Base-by-base conservation (phyloP, 257 asterid species). In the Dorcoceras hygrometricum region DNA sequence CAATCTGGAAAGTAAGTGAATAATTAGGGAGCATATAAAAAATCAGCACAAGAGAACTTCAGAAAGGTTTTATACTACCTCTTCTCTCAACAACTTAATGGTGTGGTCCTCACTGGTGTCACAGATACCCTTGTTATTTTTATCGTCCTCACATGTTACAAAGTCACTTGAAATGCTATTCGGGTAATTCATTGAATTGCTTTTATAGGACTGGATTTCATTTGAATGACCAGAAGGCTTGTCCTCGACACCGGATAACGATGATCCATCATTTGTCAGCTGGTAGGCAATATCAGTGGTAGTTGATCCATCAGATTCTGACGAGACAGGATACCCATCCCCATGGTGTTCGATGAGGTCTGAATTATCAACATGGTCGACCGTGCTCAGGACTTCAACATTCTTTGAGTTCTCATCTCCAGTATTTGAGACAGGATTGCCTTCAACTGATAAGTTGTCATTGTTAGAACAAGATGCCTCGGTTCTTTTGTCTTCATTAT, bases 301-400 rank as follows among this genome's bases (percentile, higher is more conserved):
- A 68, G 72, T 77, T 20, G 95, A 78, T 69, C 77, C 90, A 56
- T 80, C 95, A 1, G 86, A 83, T 61, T 82, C 91, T 55, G 87
- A 85, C 51, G 71, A 74, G 57, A 85, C 82, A 69, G 89, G 84
- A 69, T 89, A 91, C 69, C 72, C 82, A 60, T 72, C 88, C 46
- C 57, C 69, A 32, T 31, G 67, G 27, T 78, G 85, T 66, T 85
- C 90, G 2, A 43, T 77, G 32, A 73, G 57, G 66, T 66, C 85
- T 51, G 76, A 28, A 53, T 81, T 70, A 59, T 75, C 78, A 24
- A 43, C 63, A 59, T 50, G 67, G 59, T 66, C 63, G 62, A 14
- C 67, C 57, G 59, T 66, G 73, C 78, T 61, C 75, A 73, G 78
- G 54, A 25, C 71, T 75, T 74, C 85, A 59, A 66, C 57, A 65